Percentiles rank a stretch among this genome's conserved stretches.
These are phyloP conservation scores for Lentinula boryana DNA, from an alignment of 768 basidiomycete genomes.

Conservation along the genomic window DNA sequence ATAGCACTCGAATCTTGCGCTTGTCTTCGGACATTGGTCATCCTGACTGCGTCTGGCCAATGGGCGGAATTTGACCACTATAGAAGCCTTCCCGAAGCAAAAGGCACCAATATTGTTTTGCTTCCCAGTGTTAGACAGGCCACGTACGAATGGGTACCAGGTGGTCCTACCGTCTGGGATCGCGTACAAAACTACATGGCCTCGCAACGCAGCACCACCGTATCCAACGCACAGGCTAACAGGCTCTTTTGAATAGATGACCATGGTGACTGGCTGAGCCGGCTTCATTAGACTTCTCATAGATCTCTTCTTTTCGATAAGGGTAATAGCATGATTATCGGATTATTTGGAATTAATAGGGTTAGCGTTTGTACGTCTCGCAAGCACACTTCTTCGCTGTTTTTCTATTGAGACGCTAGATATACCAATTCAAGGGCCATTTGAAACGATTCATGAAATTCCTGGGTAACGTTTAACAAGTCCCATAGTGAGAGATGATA, in stretches of 20 bases:
- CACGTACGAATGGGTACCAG: conserved; percentile 7
- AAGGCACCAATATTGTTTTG: neutral
- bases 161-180: conserved; percentile 3
- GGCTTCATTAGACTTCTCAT: neutral
- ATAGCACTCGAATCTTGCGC: neutral
- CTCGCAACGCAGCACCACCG: neutral
- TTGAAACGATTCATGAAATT: neutral
- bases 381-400: neutral
- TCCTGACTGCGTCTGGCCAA: neutral
- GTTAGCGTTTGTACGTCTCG: neutral
- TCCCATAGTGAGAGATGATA: too few species aligned
- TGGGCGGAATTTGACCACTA: neutral
- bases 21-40: neutral
- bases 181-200: neutral
- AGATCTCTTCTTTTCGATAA: neutral
- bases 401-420: neutral
- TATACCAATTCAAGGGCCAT: neutral
- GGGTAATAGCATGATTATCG: neutral
- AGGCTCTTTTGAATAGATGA: neutral
- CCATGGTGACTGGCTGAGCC: too few species aligned
- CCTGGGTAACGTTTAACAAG: neutral
- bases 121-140: neutral
- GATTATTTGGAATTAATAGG: neutral
- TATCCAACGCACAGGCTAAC: neutral
- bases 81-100: neutral